Conservation (phyloP, 345 rosid species). For the Corchorus capsularis region DNA sequence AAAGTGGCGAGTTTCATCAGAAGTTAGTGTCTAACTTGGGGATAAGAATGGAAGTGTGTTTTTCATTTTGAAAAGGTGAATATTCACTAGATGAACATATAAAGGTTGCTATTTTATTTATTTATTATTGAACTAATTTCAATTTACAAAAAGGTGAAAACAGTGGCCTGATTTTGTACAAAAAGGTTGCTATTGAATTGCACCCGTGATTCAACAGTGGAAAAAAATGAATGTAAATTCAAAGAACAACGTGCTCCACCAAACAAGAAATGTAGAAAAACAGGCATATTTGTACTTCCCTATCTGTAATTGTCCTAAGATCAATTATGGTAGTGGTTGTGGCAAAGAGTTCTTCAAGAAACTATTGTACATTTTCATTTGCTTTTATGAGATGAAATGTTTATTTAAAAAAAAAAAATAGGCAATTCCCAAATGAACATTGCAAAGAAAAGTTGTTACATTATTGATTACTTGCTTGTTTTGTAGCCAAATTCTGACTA, state of each 20-base stretch:
- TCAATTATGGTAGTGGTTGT: background rate
- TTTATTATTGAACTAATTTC: background rate
- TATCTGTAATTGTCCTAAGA: background rate
- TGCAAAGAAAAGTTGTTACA: background rate
- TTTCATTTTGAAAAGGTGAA: too few relatives aligned
- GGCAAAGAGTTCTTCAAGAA: background rate
- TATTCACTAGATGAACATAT: background rate
- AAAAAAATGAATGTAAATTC: background rate
- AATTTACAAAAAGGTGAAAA: background rate
- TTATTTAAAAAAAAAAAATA: background rate
- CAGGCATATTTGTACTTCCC: background rate
- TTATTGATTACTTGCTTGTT: background rate
- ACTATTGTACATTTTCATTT: background rate
- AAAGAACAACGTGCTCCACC: background rate
- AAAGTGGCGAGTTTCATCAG: too few relatives aligned
- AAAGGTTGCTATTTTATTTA: background rate
- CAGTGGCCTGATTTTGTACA: background rate
- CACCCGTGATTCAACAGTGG: constrained; percentile 6
- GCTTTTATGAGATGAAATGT: background rate
- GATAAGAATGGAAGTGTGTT: too few relatives aligned
- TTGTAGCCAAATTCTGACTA: background rate
- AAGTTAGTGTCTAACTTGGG: too few relatives aligned
- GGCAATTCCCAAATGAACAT: background rate
- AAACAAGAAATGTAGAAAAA: background rate
- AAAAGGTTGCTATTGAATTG: background rate